Evolutionary conservation across 23 red algal genomes (phyloP), one percentile per base, ranked within the genome.

Genomic region (Gracilaria caudata): DNA sequence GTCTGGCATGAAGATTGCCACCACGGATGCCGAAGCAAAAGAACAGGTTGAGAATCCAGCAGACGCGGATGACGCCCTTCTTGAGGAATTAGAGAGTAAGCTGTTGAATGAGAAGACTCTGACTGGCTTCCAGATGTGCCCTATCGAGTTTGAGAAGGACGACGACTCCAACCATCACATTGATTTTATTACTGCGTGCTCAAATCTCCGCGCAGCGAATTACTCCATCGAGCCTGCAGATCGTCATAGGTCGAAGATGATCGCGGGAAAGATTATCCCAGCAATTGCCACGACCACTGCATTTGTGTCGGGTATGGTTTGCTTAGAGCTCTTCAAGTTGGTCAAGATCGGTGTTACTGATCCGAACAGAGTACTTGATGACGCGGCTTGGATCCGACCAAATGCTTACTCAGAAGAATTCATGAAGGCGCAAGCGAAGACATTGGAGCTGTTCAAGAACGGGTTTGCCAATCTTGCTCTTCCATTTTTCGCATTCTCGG

Each of bases 81-180:
- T 99, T 53, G 90, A 94, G 20, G 68, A 84, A 68, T 47, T 99
- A 44, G 74, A 95, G 20, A 14, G 37, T 33, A 60, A 64, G 24
- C 64, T 99, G 55, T 78, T 89, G 23, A 28, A 36, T 1, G 72
- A 94, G 11, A 89, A 89, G 61, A 58, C 82, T 4, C 43, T 94
- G 21, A 87, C 86, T 57, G 89, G 89, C 13, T 89, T 93, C 44
- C 79, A 85, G 59, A 68, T 98, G 72, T 40, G 44, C 34, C 93
- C 97, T 78, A 57, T 99, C n/a, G 93, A 99, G 57, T 99, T 99
- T 89, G 97, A 99, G 66, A 99, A 99, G 58, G 97, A 99, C 84
- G 93, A 95, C 79, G 97, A 99, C 40, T 78, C 86, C 7, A 93
- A 94, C 68, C 84, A 88, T 74, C 92, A 99, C 83, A 95, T 99